Evolutionary conservation across 257 asterid species (phyloP).

Genomic region (Nyctanthes arbortristis): DNA sequence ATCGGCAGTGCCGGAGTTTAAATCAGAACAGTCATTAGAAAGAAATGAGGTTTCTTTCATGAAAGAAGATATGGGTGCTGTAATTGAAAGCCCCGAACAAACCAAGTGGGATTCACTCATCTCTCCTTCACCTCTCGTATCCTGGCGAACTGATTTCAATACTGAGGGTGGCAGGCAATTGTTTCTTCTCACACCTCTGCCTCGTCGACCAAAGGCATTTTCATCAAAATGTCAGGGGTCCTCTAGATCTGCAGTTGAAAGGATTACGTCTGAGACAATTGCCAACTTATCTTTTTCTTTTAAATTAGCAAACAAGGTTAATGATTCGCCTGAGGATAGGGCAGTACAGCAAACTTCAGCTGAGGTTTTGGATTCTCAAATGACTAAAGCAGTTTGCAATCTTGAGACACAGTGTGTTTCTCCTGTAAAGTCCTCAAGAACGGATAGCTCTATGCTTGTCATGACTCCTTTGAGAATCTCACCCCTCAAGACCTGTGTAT

Average conservation of each 20-base stretch:
- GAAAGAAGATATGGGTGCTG: conserved; percentile 25
- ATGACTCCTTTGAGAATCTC: conserved; percentile 89
- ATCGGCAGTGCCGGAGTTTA: conserved; percentile 31
- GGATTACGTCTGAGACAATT: conserved; percentile 26
- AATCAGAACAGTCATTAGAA: conserved; percentile 35
- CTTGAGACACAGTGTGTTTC: conserved; percentile 34
- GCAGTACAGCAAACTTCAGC: conserved; percentile 33
- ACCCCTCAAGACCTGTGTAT: conserved; percentile 81
- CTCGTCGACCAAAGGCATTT: conserved; percentile 44
- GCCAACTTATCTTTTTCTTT: conserved; percentile 25
- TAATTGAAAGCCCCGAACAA: conserved; percentile 58
- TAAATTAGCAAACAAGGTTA: conserved; percentile 21
- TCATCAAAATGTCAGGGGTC: conserved; percentile 34
- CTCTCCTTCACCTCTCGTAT: conserved; percentile 94
- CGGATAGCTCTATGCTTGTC: conserved; percentile 39
- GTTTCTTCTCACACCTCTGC: conserved; percentile 90
- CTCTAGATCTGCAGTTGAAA: conserved; percentile 32
- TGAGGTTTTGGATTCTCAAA: conserved; percentile 26
- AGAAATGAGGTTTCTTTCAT: conserved; percentile 21
- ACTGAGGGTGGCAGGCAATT: conserved; percentile 69
- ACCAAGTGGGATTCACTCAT: conserved; percentile 66
- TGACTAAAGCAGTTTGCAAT: conserved; percentile 27
- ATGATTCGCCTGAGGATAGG: conserved; percentile 31
- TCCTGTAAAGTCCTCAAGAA: conserved; percentile 38
- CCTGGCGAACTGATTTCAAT: conserved; percentile 80